Base-by-base conservation (phyloP, 805 yeast species). In the Yamadazyma sp. region DNA sequence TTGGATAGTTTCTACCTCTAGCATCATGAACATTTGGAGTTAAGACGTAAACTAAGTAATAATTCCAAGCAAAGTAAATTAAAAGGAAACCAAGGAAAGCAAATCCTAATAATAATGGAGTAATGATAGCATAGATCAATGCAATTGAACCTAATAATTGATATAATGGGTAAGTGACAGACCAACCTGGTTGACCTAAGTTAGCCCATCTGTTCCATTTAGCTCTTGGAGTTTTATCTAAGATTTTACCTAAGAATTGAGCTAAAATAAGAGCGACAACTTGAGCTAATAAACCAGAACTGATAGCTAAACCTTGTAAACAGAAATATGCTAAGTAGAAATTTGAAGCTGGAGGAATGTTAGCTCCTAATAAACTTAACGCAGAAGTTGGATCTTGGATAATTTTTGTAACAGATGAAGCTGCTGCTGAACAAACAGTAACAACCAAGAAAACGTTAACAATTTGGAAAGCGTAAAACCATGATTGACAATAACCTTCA, bases 391-490 rank as follows among this genome's bases (percentile, higher is more conserved):
- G 96, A 30, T 82, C 62, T 3, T 68, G 47, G 15, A 84, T 71
- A 48, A 89, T 80, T 13, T 77, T 68, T n/a, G 82, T 69, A 7
- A 84, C 85, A 3, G 87, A 76, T 6, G 94, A 79, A 11, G 96
- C 78, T 19, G 85, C 85, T 31, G 96, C 76, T 12, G 97, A 87
- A 7, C 96, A 73, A 36, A 84, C 55, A 4, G 98, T 87, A 27
- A 83, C 73, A 32, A 89, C 94, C 39, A 93, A 58, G 61, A 91
- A 93, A 9, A 84, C 89, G 60, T 91, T 88, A 40, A 91, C 78
- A 31, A 88, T 91, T 66, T 86, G 88, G 76, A 91, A 91, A 1
- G 85, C 96, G 62, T 73, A 91, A 62, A 66, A 93, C 80, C 95
- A 88, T 23, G 79, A 74, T 58, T 91, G 98, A 44, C 93, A 82